Evolutionary conservation across 257 asterid species (phyloP), one percentile per base, ranked within the genome.

Genomic region (Nicotiana tabacum): DNA sequence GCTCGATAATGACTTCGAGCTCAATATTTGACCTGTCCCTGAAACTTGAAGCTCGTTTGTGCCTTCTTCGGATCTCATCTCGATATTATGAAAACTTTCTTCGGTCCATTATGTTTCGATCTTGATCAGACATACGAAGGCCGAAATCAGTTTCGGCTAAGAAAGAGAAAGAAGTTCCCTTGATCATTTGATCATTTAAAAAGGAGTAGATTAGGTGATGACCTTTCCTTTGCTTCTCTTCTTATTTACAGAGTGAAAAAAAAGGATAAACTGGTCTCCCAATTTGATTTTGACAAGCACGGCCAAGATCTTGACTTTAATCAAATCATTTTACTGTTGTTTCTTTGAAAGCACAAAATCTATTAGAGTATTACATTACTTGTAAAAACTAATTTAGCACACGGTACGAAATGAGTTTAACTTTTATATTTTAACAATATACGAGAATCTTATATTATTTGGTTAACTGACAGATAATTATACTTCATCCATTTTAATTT

Each of bases 351-450:
- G 7, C 3, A 16, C 77, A 67, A 67, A 67, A 67, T 33, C 27
- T 33, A 66, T 13, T 32, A 3, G 6, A 32, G 13, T 62, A 24
- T 30, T 82, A 81, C 81, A 7, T 84, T 83, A 82, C 89, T 82
- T 90, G 89, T 87, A 78, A 81, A 85, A 84, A 85, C 70, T 16
- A 85, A 87, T 89, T 85, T 77, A 77, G 81, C 51, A 55, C 3
- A 15, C 18, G 33, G 33, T 32, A 32, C 3, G 33, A 32, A 32
- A 1, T 32, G 33, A 32, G 33, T 32, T 30, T 24, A 24, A 24
- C 27, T 24, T 24, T 0, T 24, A 24, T 24, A 24, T 24, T 24
- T 24, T 24, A 24, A 24, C 27, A 24, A 24, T 24, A 24, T 24
- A 24, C 27, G 27, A 30, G 32, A 30, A 30, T 30, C 32, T 30